Evolutionary conservation across 2,329 filamentous ascomycete genomes (phyloP).

Genomic region (Sclerotinia nivalis): DNA sequence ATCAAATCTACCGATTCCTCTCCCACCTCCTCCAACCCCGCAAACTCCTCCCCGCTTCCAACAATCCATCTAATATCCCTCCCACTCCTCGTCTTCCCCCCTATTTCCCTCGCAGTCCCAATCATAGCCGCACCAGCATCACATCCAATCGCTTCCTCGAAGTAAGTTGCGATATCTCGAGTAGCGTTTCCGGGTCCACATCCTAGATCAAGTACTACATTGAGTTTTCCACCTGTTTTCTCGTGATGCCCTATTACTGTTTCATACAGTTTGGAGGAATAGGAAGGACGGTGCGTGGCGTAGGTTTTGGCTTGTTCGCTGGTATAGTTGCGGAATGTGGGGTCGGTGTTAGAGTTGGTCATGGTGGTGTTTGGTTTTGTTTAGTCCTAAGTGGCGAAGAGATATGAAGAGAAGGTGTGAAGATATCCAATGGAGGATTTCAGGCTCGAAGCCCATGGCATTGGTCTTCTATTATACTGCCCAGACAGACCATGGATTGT

Average conservation of each 20-base stretch:
- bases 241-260: constrained; percentile 34
- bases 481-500: no score
- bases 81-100: constrained; percentile 32
- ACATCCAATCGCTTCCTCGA: constrained; percentile 35
- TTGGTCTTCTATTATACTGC: no score
- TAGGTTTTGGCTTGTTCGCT: constrained; percentile 36
- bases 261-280: constrained; percentile 31
- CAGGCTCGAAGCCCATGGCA: no score
- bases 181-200: constrained; percentile 41
- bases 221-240: constrained; percentile 30
- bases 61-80: constrained; percentile 33
- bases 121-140: constrained; percentile 41
- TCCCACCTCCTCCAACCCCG: constrained; percentile 27
- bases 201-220: constrained; percentile 38
- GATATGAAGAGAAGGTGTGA: no score
- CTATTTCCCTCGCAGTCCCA: constrained; percentile 30
- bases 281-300: constrained; percentile 32
- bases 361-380: no score
- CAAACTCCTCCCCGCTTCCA: constrained; percentile 35
- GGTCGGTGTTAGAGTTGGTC: constrained; percentile 26
- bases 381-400: no score
- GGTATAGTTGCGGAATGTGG: constrained; percentile 38
- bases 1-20: constrained; percentile 37
- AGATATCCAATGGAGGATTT: no score
- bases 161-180: constrained; percentile 34